Conservation (phyloP, 2,329 filamentous ascomycete species). For the Colletotrichum lindemuthianum region DNA sequence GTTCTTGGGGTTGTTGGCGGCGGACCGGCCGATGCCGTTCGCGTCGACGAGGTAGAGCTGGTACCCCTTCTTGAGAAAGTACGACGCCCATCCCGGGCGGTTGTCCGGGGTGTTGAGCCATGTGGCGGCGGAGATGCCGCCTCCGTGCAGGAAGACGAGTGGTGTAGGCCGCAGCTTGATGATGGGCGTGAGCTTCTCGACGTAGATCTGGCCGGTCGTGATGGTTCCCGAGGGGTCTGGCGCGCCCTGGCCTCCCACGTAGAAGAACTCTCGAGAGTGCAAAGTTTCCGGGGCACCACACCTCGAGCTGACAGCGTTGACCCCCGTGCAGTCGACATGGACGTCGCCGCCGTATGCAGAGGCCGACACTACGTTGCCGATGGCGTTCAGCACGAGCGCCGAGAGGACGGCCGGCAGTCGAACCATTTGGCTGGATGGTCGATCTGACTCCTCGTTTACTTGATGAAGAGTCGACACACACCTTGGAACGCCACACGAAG, state of each 20-base stretch:
- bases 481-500: background rate
- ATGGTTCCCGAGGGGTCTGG: conserved; percentile 39
- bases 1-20: conserved; percentile 41
- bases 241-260: conserved; percentile 43
- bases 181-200: conserved; percentile 45
- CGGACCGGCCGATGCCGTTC: conserved; percentile 46
- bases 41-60: conserved; percentile 53
- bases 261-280: conserved; percentile 41
- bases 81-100: conserved; percentile 52
- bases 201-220: conserved; percentile 43
- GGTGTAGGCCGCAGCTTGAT: conserved; percentile 39
- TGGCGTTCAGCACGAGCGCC: conserved; percentile 13
- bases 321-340: conserved; percentile 13
- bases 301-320: conserved; percentile 26
- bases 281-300: conserved; percentile 27
- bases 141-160: conserved; percentile 46
- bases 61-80: conserved; percentile 52
- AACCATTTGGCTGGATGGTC: conserved; percentile 11
- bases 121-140: conserved; percentile 43
- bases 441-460: background rate
- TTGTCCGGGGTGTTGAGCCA: conserved; percentile 53
- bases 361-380: conserved; percentile 2
- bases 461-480: background rate
- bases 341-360: too few species aligned
- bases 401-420: conserved; percentile 7